phyloP scores from a whole-genome alignment of 805 yeast genomes.

The Saccharomycopsis schoenii region DNA sequence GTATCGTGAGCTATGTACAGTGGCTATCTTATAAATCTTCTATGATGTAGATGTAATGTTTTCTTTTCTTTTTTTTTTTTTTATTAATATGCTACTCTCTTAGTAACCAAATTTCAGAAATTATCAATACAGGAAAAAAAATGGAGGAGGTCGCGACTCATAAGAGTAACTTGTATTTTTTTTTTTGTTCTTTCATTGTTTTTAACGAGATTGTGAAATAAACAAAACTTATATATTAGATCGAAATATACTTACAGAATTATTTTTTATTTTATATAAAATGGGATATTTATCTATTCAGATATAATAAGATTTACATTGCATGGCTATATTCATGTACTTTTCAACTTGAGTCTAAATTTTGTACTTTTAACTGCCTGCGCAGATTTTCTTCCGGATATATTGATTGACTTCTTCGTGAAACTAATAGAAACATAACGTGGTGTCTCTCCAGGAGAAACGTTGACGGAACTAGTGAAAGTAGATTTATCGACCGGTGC shows the following conservation, averaged over 20 bases:
- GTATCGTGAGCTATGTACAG: too few relatives aligned
- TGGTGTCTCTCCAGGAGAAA: background rate
- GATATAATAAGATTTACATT: background rate
- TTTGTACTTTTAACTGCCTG: constrained; percentile 5
- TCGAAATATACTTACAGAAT: too few relatives aligned
- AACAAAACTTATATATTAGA: too few relatives aligned
- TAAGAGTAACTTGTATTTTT: background rate
- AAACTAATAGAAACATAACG: background rate
- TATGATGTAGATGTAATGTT: too few relatives aligned
- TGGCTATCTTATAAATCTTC: too few relatives aligned
- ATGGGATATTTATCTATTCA: background rate
- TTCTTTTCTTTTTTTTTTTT: too few relatives aligned
- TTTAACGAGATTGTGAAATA: too few relatives aligned
- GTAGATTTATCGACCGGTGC: background rate
- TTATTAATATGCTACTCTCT: too few relatives aligned
- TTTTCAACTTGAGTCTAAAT: constrained; percentile 11
- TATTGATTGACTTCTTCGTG: background rate
- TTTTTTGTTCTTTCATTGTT: too few relatives aligned
- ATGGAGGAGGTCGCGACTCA: too few relatives aligned
- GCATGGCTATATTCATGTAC: background rate
- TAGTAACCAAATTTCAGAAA: too few relatives aligned
- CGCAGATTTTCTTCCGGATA: background rate
- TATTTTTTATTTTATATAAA: background rate
- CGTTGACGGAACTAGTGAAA: background rate
- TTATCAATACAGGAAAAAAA: too few relatives aligned